Conservation (phyloP, 1,139 yeast genomes). For the Zygosaccharomyces sapae region DNA sequence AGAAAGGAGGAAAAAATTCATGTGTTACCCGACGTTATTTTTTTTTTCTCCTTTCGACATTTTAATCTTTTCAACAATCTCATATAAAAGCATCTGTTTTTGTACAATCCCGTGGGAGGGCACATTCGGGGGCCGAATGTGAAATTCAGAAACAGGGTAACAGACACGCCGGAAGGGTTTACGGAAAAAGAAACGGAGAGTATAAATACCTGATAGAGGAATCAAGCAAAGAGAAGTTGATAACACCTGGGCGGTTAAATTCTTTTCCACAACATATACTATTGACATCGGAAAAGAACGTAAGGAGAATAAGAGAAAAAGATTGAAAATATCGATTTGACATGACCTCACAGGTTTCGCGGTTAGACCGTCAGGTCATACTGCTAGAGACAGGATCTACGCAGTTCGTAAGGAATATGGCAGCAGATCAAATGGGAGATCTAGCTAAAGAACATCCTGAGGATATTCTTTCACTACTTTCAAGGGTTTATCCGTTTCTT, state of each 20-base stretch:
- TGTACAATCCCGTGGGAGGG: conserved; percentile 12
- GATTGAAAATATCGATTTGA: not conserved
- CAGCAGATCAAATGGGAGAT: conserved; percentile 95
- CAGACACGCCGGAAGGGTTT: not conserved
- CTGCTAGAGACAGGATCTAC: conserved; percentile 94
- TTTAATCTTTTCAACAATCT: conserved; percentile 8
- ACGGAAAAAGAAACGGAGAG: conserved; percentile 1
- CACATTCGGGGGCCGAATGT: conserved; percentile 2
- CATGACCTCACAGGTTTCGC: conserved; percentile 39
- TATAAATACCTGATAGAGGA: not conserved
- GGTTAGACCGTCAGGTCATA: conserved; percentile 69
- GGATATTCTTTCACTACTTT: conserved; percentile 75
- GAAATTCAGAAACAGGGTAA: conserved; percentile 1
- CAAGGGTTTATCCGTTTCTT: conserved; percentile 87
- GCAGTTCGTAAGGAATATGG: conserved; percentile 87
- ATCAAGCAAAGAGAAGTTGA: not conserved
- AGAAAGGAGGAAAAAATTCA: not conserved
- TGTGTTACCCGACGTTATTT: conserved; percentile 1
- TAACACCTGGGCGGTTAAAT: conserved; percentile 4
- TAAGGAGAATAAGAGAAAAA: not conserved
- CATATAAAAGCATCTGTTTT: conserved; percentile 18
- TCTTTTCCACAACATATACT: not conserved
- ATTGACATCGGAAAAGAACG: not conserved
- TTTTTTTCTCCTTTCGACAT: conserved; percentile 4
- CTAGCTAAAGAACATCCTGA: conserved; percentile 93